phyloP scores from a whole-genome alignment of 495 filamentous ascomycete species.

The Neurospora sp. region DNA sequence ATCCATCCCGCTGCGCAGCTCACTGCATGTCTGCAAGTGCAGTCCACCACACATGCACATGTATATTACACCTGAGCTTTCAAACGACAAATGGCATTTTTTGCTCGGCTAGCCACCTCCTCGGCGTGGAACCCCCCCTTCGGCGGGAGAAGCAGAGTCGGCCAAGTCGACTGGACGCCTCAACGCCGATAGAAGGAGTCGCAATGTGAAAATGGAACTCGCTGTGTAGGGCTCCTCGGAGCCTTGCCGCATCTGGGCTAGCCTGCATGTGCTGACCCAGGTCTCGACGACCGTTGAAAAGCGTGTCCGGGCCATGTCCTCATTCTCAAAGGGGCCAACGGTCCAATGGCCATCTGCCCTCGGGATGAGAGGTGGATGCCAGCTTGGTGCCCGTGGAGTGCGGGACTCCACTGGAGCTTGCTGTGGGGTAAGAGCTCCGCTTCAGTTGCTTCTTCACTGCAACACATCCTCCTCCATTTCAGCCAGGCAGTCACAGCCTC shows the following conservation, averaged over 20 bases:
- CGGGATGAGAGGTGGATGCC: not conserved
- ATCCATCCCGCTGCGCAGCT: not conserved
- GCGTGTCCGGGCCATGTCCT: not conserved
- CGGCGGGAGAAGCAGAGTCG: constrained; percentile 1
- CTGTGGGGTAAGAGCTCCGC: not conserved
- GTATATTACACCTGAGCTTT: not conserved
- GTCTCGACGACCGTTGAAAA: constrained; percentile 20
- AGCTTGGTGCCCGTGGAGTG: not conserved
- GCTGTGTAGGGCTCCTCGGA: constrained; percentile 8
- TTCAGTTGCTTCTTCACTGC: not conserved
- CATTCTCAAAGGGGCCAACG: not conserved
- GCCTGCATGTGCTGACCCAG: constrained; percentile 4
- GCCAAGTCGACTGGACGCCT: constrained; percentile 12
- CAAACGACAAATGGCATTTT: not conserved
- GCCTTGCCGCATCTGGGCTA: constrained; percentile 15
- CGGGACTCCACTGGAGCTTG: not conserved
- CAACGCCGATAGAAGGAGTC: constrained; percentile 4
- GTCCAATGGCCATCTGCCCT: not conserved
- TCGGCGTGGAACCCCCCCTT: constrained; percentile 6
- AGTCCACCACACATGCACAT: not conserved
- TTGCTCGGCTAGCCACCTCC: not conserved
- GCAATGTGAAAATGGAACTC: not conserved
- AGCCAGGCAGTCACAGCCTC: not conserved
- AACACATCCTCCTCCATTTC: not conserved
- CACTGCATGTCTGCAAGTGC: not conserved